These are phyloP conservation scores for Trichophyton mentagrophytes DNA, from an alignment of 2,329 filamentous ascomycete genomes.

Conservation along the genomic window DNA sequence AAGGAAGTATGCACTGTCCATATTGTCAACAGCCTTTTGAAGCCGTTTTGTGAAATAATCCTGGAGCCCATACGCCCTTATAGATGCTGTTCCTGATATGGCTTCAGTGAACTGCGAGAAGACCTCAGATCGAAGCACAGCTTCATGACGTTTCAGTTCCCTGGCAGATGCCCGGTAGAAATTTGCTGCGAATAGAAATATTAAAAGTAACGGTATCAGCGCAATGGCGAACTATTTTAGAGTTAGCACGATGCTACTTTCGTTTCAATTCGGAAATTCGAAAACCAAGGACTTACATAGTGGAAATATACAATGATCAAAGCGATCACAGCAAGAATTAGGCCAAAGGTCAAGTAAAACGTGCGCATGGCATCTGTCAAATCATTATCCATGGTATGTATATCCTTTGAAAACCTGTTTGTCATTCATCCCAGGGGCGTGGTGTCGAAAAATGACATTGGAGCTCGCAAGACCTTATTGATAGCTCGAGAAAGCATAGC, in stretches of 20 bases:
- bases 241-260: background rate
- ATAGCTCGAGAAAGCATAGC: constrained; percentile 71
- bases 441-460: constrained; percentile 90
- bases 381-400: constrained; percentile 93
- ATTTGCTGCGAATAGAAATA: constrained; percentile 69
- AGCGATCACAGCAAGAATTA: constrained; percentile 71
- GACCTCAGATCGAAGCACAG: constrained; percentile 72
- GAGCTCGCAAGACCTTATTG: constrained; percentile 54
- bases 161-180: constrained; percentile 88
- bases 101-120: constrained; percentile 89
- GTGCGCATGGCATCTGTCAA: constrained; percentile 81
- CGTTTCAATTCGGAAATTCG: constrained; percentile 4
- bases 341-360: constrained; percentile 74
- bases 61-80: constrained; percentile 77
- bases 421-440: constrained; percentile 90
- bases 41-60: constrained; percentile 60
- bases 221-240: constrained; percentile 50
- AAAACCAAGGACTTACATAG: constrained; percentile 38
- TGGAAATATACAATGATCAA: constrained; percentile 93
- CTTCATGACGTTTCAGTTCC: constrained; percentile 88
- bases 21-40: constrained; percentile 64
- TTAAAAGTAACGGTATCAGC: constrained; percentile 53
- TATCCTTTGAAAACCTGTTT: constrained; percentile 89
- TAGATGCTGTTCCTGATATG: constrained; percentile 61
- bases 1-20: constrained; percentile 88